Evolutionary conservation across 805 yeast species (phyloP), one percentile per base, ranked within the genome.

Genomic region (Wickerhamiella sorbophila): DNA sequence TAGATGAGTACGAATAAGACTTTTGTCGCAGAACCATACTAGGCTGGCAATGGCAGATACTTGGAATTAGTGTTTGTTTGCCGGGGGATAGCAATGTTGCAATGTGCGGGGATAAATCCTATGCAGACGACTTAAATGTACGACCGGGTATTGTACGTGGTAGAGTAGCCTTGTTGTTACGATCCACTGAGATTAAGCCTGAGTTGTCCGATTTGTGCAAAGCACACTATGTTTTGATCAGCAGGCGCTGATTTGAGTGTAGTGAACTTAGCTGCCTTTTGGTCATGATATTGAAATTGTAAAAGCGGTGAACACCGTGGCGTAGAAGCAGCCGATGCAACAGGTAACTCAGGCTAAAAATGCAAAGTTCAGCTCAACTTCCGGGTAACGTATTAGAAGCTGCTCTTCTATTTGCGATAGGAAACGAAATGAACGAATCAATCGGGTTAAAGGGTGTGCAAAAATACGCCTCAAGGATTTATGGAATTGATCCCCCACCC

Each of bases 141-240:
- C 66, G 63, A 62, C 67, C 63, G 64, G 62, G 67, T 63, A 61
- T 62, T 63, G 65, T 61, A 61, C 61, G 69, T 66, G 65, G 70
- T 62, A 64, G 70, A 66, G 70, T 65, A 65, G 70, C 70, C 71
- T 64, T 66, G 70, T 65, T 64, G 69, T 64, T 66, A 64, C 71
- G 70, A 66, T 65, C 70, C 65, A 66, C 69, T 64, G 69, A 64
- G 68, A 64, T 62, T 62, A 61, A 62, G 66, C 67, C 61, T 54
- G 56, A 51, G 64, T 61, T 61, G 65, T 58, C 63, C 57, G 64
- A 59, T 59, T 59, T 50, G 29, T 24, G 29, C 29, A 24, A 24
- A 24, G 29, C 29, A 24, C 29, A 24, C 29, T 24, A 24, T 24
- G 29, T 24, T 24, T 24, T 24, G 29, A 24, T 24, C 29, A 24